Conservation (phyloP, 2,329 filamentous ascomycete genomes). For the Fusarium liriodendri region DNA sequence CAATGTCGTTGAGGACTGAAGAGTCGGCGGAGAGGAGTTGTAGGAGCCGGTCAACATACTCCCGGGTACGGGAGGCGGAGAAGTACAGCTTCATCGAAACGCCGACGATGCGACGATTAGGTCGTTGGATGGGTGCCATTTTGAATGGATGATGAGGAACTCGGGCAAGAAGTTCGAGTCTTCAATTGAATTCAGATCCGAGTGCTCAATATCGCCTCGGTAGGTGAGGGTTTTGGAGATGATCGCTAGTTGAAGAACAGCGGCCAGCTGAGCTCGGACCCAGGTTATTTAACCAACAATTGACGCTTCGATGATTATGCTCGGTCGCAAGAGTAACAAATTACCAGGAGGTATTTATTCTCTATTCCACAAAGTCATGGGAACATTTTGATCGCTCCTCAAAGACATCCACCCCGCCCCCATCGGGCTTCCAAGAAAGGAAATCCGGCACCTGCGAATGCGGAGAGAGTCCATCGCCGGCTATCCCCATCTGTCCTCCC, state of each 20-base stretch:
- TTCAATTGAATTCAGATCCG: too few relatives aligned
- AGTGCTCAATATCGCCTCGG: background rate
- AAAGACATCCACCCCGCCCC: background rate
- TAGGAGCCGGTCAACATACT: slow-evolving; percentile 65
- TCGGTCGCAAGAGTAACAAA: background rate
- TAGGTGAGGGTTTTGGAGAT: background rate
- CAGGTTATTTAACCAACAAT: background rate
- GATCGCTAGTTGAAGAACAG: background rate
- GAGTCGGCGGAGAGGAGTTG: slow-evolving; percentile 55
- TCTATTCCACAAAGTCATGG: background rate
- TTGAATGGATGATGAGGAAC: background rate
- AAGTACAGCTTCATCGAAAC: slow-evolving; percentile 88
- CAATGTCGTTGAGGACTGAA: slow-evolving; percentile 61
- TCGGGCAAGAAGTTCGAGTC: background rate
- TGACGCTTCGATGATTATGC: background rate
- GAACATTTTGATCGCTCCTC: background rate
- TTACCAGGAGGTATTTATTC: background rate
- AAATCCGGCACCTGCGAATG: slow-evolving; percentile 22
- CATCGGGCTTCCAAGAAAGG: slow-evolving; percentile 21
- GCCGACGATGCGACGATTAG: slow-evolving; percentile 71
- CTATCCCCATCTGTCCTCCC: background rate
- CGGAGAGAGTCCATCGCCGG: slow-evolving; percentile 7
- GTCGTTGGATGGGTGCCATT: slow-evolving; percentile 45
- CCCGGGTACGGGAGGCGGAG: slow-evolving; percentile 69
- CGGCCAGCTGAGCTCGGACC: background rate